Base-by-base conservation (phyloP, 805 yeast species). In the Barnettozyma vustinii region DNA sequence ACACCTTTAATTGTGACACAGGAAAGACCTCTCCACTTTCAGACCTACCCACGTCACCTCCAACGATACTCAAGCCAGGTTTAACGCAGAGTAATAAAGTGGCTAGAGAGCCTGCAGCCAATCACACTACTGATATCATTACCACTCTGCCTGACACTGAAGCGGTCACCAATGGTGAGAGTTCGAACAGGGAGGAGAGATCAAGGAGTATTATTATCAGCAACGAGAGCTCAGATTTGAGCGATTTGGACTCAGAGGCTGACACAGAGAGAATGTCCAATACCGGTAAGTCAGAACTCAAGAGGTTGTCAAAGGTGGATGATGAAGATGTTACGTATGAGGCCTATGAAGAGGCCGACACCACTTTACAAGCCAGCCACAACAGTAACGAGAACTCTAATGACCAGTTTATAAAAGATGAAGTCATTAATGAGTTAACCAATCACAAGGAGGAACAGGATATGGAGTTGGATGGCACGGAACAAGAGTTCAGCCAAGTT, bases 251-350 rank as follows among this genome's bases (percentile, higher is more conserved):
- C 56, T 84, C 94, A 15, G 97, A 90, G 66, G 96, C 94, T 16
- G 97, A 90, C 63, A 90, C 97, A 0, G 97, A 90, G 61, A 84
- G 80, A 57, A 80, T 89, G 87, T 92, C 81, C 40, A 61, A 67
- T 53, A 62, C 68, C 50, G 56, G 50, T 52, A 59, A 56, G 40
- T 70, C 76, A 9, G 64, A 70, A 58, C 65, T 75, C 52, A 68
- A 73, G 25, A 73, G 65, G 48, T 61, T 74, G 54, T 76, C 77
- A 37, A 59, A 46, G 50, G 19, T 26, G 37, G 30, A 44, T 40
- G 51, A 47, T 15, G 55, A 47, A 50, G 51, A n/a, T 42, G 48
- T 36, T 27, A 54, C 55, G 16, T 62, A 60, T 16, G 59, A 51
- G 26, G 44, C 61, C 13, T 49, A 57, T 23, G 59, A 59, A 25